These are phyloP conservation scores for Arctium minus DNA, from an alignment of 129 eudicot genomes.

Conservation along the genomic window DNA sequence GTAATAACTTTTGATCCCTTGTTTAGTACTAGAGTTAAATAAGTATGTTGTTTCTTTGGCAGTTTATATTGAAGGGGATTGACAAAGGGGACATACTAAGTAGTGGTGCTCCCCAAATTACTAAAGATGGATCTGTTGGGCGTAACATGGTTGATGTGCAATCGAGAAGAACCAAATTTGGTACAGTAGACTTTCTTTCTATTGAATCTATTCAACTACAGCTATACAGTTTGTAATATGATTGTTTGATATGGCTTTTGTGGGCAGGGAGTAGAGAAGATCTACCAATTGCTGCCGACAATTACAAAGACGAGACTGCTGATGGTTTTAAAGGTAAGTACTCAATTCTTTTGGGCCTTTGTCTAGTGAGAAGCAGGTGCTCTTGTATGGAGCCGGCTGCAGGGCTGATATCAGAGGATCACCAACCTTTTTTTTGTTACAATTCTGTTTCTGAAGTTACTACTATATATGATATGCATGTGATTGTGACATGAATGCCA, in stretches of 20 bases:
- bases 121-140: slow-evolving; percentile 73
- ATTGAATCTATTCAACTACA: not conserved
- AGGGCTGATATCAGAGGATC: slow-evolving; percentile 24
- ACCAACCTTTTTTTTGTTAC: slow-evolving; percentile 19
- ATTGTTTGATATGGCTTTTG: slow-evolving; percentile 2
- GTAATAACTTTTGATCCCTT: not conserved
- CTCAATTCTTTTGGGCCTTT: slow-evolving; percentile 23
- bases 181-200: slow-evolving; percentile 30
- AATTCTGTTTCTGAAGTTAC: slow-evolving; percentile 33
- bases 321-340: slow-evolving; percentile 43
- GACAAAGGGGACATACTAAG: slow-evolving; percentile 83
- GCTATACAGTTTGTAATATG: not conserved
- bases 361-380: slow-evolving; percentile 32
- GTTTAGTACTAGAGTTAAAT: not conserved
- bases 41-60: slow-evolving; percentile 10
- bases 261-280: slow-evolving; percentile 78
- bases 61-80: slow-evolving; percentile 84
- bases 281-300: slow-evolving; percentile 40
- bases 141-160: slow-evolving; percentile 46
- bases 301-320: slow-evolving; percentile 35
- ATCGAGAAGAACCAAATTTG: slow-evolving; percentile 62
- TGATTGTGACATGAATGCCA: not conserved
- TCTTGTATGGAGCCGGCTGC: slow-evolving; percentile 10
- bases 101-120: slow-evolving; percentile 78
- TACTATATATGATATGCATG: slow-evolving; percentile 12